These are phyloP conservation scores for Auricularia auricula-judae DNA, from an alignment of 768 basidiomycete species.

Conservation along the genomic window DNA sequence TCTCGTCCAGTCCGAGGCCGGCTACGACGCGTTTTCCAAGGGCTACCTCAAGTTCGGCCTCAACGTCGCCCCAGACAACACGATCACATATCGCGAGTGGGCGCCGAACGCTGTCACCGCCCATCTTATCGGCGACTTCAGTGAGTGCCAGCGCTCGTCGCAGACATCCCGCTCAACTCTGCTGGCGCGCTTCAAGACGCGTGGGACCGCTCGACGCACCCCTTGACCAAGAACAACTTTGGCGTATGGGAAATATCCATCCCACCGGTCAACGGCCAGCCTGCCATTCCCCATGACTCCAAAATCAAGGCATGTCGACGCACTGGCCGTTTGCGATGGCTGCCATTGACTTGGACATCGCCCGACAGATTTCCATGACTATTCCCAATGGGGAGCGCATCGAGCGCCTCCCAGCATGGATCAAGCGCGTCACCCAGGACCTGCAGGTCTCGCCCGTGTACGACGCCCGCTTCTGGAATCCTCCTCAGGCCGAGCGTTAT, in stretches of 20 bases:
- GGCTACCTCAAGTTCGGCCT: constrained; percentile 56
- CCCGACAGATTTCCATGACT: constrained; percentile 77
- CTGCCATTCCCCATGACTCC: constrained; percentile 87
- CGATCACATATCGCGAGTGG: constrained; percentile 88
- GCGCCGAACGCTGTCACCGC: constrained; percentile 84
- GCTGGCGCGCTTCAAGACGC: constrained; percentile 40
- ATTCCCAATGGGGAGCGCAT: constrained; percentile 66
- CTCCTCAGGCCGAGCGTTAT: constrained; percentile 59
- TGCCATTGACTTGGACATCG: background rate
- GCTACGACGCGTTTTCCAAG: constrained; percentile 66
- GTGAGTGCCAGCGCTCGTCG: constrained; percentile 37
- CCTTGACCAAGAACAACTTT: constrained; percentile 73
- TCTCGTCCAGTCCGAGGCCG: constrained; percentile 73
- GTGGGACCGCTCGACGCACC: constrained; percentile 80
- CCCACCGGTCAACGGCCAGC: constrained; percentile 57
- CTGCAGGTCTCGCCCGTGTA: constrained; percentile 80
- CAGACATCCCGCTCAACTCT: background rate
- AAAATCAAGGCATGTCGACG: constrained; percentile 71
- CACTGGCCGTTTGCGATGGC: background rate
- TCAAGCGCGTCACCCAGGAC: constrained; percentile 91
- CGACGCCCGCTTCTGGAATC: constrained; percentile 99
- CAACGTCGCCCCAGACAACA: constrained; percentile 52
- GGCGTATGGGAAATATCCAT: constrained; percentile 85
- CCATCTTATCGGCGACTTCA: constrained; percentile 89
- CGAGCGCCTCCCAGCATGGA: constrained; percentile 92